Percentiles rank a stretch among this genome's conserved stretches.
These are phyloP conservation scores for Oryza officinalis DNA, from an alignment of 176 grass and related monocot species.

Conservation along the genomic window DNA sequence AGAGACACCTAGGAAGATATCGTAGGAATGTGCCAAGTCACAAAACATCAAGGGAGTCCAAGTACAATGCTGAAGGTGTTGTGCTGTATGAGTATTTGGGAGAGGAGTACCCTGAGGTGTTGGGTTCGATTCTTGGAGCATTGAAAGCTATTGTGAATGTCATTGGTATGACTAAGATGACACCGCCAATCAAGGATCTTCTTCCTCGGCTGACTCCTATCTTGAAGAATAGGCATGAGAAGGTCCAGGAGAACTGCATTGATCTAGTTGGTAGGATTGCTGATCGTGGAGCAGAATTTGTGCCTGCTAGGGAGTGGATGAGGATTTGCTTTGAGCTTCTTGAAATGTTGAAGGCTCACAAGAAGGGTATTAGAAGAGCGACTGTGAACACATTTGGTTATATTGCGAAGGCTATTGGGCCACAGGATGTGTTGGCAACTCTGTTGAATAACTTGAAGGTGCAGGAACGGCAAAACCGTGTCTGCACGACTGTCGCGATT, in stretches of 20 bases:
- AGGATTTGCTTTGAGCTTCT: constrained; percentile 97
- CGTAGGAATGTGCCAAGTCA: too few relatives aligned
- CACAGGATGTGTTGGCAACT: constrained; percentile 91
- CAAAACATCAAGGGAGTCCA: too few relatives aligned
- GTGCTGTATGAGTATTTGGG: constrained; percentile 96
- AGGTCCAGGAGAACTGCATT: constrained; percentile 99
- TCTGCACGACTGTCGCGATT: constrained; percentile 94
- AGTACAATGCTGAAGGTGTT: constrained; percentile 46
- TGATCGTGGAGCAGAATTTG: constrained; percentile 96
- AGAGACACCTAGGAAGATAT: too few relatives aligned
- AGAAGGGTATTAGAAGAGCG: constrained; percentile 94
- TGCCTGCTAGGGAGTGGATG: constrained; percentile 98
- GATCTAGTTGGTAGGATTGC: constrained; percentile 97
- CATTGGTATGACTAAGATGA: constrained; percentile 99
- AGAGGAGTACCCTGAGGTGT: constrained; percentile 96
- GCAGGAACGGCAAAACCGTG: constrained; percentile 94
- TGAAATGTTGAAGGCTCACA: constrained; percentile 99
- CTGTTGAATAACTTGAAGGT: constrained; percentile 95
- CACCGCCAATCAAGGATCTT: constrained; percentile 95
- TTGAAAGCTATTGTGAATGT: constrained; percentile 98
- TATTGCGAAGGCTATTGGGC: constrained; percentile 96
- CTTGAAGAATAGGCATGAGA: constrained; percentile 97
- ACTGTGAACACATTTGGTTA: constrained; percentile 99
- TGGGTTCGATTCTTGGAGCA: constrained; percentile 96
- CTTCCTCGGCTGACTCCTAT: constrained; percentile 93